A percentile compares a stretch with the other conserved stretches of the same genome.
These are phyloP conservation scores for Leccinum variabile DNA, from an alignment of 1,284 basidiomycete genomes.

Conservation along the genomic window DNA sequence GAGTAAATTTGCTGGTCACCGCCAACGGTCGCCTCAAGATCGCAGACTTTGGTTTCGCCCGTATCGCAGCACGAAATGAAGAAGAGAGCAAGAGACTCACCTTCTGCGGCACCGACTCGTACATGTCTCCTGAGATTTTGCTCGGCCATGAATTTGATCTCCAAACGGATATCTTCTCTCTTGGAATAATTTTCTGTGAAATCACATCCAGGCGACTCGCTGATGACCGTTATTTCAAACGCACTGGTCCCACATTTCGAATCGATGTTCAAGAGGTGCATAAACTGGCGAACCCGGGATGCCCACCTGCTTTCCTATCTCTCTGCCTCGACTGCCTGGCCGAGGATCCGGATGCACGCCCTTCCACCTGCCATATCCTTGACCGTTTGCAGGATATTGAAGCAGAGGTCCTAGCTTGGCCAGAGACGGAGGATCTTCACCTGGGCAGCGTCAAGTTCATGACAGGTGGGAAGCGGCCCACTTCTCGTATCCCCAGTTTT, in stretches of 20 bases:
- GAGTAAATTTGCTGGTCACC: constrained; percentile 95
- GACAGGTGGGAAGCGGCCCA: constrained; percentile 59
- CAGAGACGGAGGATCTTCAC: constrained; percentile 69
- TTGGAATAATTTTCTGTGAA: constrained; percentile 95
- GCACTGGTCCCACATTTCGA: constrained; percentile 74
- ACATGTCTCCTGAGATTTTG: constrained; percentile 94
- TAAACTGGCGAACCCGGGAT: constrained; percentile 68
- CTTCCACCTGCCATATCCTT: constrained; percentile 77
- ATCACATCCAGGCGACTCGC: constrained; percentile 85
- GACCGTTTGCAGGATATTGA: constrained; percentile 77
- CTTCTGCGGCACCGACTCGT: constrained; percentile 95
- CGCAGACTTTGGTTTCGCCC: constrained; percentile 94
- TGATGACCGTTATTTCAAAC: constrained; percentile 79
- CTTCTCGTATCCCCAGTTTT: constrained; percentile 83
- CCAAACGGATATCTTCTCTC: constrained; percentile 91
- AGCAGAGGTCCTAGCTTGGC: constrained; percentile 71
- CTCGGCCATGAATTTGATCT: constrained; percentile 90
- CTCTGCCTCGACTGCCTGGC: constrained; percentile 80
- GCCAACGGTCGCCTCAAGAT: constrained; percentile 93
- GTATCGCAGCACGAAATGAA: constrained; percentile 88
- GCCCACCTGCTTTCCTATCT: constrained; percentile 76
- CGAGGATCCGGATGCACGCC: constrained; percentile 68
- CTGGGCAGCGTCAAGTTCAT: constrained; percentile 86
- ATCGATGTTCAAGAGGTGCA: constrained; percentile 79
- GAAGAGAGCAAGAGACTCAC: constrained; percentile 91